These are phyloP conservation scores for Hippophae rhamnoides DNA, from an alignment of 306 rosid genomes.

Conservation along the genomic window DNA sequence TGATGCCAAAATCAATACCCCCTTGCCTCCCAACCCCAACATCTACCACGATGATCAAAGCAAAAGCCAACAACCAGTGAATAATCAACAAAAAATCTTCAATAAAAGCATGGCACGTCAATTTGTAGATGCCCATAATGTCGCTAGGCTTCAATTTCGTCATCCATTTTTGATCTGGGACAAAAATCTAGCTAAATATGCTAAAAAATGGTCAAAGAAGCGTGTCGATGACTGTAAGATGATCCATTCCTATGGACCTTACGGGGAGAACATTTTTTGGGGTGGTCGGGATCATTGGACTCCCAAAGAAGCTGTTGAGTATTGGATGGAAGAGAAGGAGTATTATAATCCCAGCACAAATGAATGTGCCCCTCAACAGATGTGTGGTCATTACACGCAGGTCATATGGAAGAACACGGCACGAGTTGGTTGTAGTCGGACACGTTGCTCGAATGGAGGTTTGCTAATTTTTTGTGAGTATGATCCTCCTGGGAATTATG, in stretches of 20 bases:
- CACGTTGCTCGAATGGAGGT: constrained; percentile 8
- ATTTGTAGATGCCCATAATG: constrained; percentile 48
- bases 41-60: not conserved
- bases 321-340: constrained; percentile 29
- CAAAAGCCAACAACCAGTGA: not conserved
- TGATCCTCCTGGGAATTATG: constrained; percentile 53
- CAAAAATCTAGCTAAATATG: constrained; percentile 25
- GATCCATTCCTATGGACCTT: constrained; percentile 25
- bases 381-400: constrained; percentile 70
- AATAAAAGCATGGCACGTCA: constrained; percentile 10
- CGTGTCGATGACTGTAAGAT: constrained; percentile 29
- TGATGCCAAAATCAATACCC: not conserved
- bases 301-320: constrained; percentile 31
- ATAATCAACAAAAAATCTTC: too few relatives aligned
- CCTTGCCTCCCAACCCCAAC: not conserved
- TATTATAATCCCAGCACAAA: constrained; percentile 15
- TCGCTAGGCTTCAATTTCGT: constrained; percentile 18
- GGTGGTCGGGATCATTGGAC: constrained; percentile 22
- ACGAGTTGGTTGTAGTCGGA: constrained; percentile 41
- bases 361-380: constrained; percentile 12
- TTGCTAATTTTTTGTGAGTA: constrained; percentile 48
- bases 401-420: constrained; percentile 42
- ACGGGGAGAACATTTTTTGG: constrained; percentile 68
- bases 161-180: constrained; percentile 31
- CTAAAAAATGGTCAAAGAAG: constrained; percentile 22